phyloP scores from a whole-genome alignment of 1,139 yeast species.

The Yamadazyma kanchanaburiensis region DNA sequence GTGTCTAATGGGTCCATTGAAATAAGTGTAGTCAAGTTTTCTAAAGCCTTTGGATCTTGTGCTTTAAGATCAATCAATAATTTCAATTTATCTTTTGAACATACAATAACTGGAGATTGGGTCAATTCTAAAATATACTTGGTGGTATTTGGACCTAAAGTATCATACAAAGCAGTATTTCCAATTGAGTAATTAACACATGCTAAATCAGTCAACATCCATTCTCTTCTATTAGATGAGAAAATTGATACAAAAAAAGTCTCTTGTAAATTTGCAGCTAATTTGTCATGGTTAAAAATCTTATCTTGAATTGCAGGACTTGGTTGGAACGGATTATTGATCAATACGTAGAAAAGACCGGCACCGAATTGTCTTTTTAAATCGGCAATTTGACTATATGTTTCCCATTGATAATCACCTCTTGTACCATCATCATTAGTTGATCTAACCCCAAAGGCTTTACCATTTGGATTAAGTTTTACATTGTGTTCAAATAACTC shows the following conservation, averaged over 20 bases:
- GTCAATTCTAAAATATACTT: constrained; percentile 32
- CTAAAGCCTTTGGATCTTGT: constrained; percentile 19
- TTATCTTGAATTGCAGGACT: constrained; percentile 22
- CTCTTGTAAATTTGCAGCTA: constrained; percentile 19
- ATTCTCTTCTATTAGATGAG: constrained; percentile 35
- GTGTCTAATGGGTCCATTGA: constrained; percentile 40
- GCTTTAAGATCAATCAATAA: constrained; percentile 25
- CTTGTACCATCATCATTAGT: constrained; percentile 35
- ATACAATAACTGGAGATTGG: constrained; percentile 31
- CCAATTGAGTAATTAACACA: constrained; percentile 32
- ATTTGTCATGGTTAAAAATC: constrained; percentile 20
- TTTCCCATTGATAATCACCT: constrained; percentile 45
- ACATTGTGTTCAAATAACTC: constrained; percentile 45
- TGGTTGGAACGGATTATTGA: constrained; percentile 36
- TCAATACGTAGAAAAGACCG: constrained; percentile 57
- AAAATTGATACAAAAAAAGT: constrained; percentile 34
- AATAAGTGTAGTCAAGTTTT: constrained; percentile 30
- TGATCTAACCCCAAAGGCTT: constrained; percentile 52
- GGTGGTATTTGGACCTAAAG: constrained; percentile 36
- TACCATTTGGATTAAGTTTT: constrained; percentile 29
- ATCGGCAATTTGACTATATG: constrained; percentile 37
- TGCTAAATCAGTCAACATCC: constrained; percentile 38
- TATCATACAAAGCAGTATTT: constrained; percentile 40
- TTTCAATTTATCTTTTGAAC: constrained; percentile 32
- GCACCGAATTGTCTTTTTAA: constrained; percentile 56